Conservation (phyloP, 2,329 filamentous ascomycete genomes). For the Apiospora phragmitis region DNA sequence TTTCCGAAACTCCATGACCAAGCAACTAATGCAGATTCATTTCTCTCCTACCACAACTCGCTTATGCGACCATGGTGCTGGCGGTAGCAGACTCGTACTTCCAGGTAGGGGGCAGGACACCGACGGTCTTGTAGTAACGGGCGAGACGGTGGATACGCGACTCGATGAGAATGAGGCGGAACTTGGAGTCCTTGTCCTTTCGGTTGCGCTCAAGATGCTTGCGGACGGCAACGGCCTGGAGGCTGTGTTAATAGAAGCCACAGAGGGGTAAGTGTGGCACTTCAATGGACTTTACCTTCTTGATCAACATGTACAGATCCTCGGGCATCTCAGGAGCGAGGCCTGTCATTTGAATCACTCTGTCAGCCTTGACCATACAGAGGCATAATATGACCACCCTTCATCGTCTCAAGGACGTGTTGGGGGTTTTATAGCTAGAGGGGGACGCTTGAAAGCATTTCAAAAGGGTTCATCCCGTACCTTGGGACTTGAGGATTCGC, state of each 20-base stretch:
- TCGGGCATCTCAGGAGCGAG: constrained; percentile 98
- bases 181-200: constrained; percentile 99
- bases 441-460: not conserved
- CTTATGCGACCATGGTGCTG: constrained; percentile 89
- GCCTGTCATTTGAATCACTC: constrained; percentile 81
- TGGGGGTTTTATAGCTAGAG: constrained; percentile 10
- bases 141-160: constrained; percentile 99
- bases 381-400: constrained; percentile 54
- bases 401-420: constrained; percentile 17
- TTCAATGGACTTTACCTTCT: constrained; percentile 73
- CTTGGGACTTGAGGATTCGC: constrained; percentile 94
- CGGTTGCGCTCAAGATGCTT: constrained; percentile 99
- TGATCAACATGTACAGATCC: constrained; percentile 99
- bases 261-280: not conserved
- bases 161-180: constrained; percentile 99
- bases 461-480: constrained; percentile 64
- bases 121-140: constrained; percentile 98
- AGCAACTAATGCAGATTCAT: constrained; percentile 24
- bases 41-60: constrained; percentile 25
- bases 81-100: constrained; percentile 98
- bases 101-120: constrained; percentile 87
- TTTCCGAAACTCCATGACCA: constrained; percentile 35
- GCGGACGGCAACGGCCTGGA: constrained; percentile 90
- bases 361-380: constrained; percentile 92
- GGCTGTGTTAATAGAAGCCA: constrained; percentile 20